Evolutionary conservation across 2,329 filamentous ascomycete genomes (phyloP), one percentile per base, ranked within the genome.

Genomic region (Lachnellula arida): DNA sequence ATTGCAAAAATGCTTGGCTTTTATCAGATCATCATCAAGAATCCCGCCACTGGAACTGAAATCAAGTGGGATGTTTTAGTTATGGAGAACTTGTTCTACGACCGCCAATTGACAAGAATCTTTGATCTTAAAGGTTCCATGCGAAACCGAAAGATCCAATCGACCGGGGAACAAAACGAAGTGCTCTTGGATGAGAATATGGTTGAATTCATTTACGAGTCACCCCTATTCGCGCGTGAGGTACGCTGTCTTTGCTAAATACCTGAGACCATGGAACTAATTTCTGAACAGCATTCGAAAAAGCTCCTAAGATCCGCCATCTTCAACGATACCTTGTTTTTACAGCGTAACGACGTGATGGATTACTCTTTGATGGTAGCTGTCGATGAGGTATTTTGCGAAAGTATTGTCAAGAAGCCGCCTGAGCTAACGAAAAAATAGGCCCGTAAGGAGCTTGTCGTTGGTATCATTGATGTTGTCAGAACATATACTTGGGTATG

Each of bases 1-100:
- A 99, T 99, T 67, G 94, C 94, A 32, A 99, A 99, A 76, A 99
- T 99, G 94, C 84, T 99, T 53, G 94, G 94, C 0, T 95, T 99
- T 71, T 99, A 96, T 75, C 93, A 97, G 66, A 88, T 99, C 49
- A 88, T 93, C 62, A 96, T 99, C 75, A 97, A 96, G 75, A 97
- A 97, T 65, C 90, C 94, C 0, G 79, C 83, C 17, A 97, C 92
- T 0, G 92, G 91, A 49, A 89, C 89, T 0, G 94, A 99, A 70
- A 93, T 96, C 72, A 96, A 96, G 70, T 90, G 93, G 73, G 96
- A 95, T 72, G 80, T 99, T 52, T 78, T 99, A 4, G 81, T 99
- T 17, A 99, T 97, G 85, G 94, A 99, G 74, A 99, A 99, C 64
- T 76, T 99, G 15, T 99, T 99, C 72, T 99, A 99, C 68, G 94